These are phyloP conservation scores for Blastocystis sp. DNA, from an alignment of 352 stramenopile species.

Conservation along the genomic window DNA sequence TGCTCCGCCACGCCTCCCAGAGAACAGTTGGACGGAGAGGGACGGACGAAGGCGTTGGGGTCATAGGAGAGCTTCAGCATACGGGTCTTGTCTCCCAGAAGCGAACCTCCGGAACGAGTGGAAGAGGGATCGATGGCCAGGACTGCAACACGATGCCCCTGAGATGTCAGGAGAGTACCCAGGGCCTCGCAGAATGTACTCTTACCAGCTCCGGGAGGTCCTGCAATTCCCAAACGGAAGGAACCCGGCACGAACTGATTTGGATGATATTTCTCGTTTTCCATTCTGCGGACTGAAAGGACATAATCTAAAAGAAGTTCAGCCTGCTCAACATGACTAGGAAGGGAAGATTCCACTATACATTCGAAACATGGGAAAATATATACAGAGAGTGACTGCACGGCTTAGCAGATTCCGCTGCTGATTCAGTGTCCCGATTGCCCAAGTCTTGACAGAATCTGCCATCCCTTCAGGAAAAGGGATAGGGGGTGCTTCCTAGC, in stretches of 20 bases:
- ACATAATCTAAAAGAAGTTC: constrained; percentile 78
- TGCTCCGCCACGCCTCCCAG: constrained; percentile 74
- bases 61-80: constrained; percentile 88
- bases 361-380: not conserved
- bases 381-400: constrained; percentile 52
- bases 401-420: constrained; percentile 28
- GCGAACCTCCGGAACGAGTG: constrained; percentile 84
- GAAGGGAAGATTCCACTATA: constrained; percentile 52
- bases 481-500: not conserved
- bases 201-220: constrained; percentile 88
- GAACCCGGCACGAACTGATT: constrained; percentile 64
- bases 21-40: constrained; percentile 78
- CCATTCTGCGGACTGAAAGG: constrained; percentile 66
- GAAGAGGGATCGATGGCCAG: constrained; percentile 93
- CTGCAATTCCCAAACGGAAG: constrained; percentile 82
- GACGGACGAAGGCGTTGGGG: constrained; percentile 82
- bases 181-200: constrained; percentile 92
- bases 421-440: constrained; percentile 43
- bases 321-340: constrained; percentile 68
- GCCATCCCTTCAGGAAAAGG: constrained; percentile 44
- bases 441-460: constrained; percentile 31
- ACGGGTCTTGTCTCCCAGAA: constrained; percentile 94
- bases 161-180: constrained; percentile 76
- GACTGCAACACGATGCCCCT: constrained; percentile 82
- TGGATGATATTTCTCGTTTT: constrained; percentile 63